These are phyloP conservation scores for Pochonia chlamydosporia DNA, from an alignment of 2,329 filamentous ascomycete genomes.

Conservation along the genomic window DNA sequence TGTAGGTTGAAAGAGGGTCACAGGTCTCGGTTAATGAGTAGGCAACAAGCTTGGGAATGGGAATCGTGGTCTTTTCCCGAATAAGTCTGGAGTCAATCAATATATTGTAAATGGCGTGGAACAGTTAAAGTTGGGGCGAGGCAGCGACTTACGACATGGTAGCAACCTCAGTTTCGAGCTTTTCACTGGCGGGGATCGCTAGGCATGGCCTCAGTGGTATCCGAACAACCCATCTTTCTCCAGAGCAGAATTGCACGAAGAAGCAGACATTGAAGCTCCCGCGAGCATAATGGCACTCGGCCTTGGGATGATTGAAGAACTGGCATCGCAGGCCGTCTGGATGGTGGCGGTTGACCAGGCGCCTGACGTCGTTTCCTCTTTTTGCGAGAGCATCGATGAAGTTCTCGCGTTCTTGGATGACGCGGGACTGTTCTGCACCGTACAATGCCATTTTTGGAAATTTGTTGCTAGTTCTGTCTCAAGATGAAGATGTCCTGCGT, in stretches of 20 bases:
- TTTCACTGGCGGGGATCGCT: background rate
- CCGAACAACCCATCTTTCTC: conserved; percentile 3
- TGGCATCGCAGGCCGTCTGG: background rate
- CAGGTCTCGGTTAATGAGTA: background rate
- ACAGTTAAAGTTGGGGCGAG: background rate
- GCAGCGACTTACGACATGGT: conserved; percentile 3
- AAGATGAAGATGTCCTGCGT: no score
- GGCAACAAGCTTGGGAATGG: conserved; percentile 1
- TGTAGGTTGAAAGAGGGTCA: conserved; percentile 2
- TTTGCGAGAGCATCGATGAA: background rate
- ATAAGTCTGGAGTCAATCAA: background rate
- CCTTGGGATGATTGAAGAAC: background rate
- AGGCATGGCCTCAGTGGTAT: conserved; percentile 5
- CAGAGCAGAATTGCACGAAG: conserved; percentile 1
- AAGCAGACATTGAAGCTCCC: conserved; percentile 6
- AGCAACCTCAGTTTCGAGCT: conserved; percentile 5
- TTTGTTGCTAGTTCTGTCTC: no score
- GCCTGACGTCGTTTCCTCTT: conserved; percentile 1
- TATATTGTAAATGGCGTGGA: background rate
- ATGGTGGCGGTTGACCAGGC: conserved; percentile 1
- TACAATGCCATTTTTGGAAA: conserved; percentile 1
- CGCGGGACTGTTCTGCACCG: background rate
- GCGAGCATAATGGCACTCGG: background rate
- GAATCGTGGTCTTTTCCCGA: background rate
- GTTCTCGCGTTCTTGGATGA: background rate